Evolutionary conservation across 352 stramenopile genomes (phyloP).

Genomic region (Pythium insidiosum): DNA sequence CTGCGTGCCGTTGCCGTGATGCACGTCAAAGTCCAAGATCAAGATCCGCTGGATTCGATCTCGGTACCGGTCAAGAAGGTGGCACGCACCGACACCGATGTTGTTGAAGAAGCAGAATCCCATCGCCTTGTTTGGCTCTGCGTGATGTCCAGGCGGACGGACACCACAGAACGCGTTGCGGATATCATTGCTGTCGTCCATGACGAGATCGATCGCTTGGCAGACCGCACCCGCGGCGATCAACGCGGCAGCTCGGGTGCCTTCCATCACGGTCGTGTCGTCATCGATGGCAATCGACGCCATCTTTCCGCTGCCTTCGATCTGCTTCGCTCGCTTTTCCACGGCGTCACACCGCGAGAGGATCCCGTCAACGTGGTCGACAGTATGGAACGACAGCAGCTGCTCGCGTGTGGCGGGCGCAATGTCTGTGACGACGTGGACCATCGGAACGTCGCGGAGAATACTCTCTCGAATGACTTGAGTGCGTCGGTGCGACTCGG

Average conservation of each 20-base stretch:
- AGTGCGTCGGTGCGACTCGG: constrained; percentile 19
- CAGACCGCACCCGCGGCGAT: constrained; percentile 23
- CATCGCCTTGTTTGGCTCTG: constrained; percentile 53
- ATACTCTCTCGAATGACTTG: constrained; percentile 23
- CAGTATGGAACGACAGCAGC: constrained; percentile 25
- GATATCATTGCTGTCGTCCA: constrained; percentile 11
- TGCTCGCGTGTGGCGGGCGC: constrained; percentile 15
- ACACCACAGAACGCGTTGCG: constrained; percentile 49
- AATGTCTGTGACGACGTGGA: constrained; percentile 16
- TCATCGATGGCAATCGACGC: constrained; percentile 22
- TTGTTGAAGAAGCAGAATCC: constrained; percentile 88
- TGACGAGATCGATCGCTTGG: constrained; percentile 34
- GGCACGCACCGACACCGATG: constrained; percentile 62
- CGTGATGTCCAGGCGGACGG: constrained; percentile 82
- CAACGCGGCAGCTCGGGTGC: constrained; percentile 22
- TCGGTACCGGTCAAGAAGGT: constrained; percentile 28
- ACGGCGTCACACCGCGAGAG: constrained; percentile 13
- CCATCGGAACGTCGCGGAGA: constrained; percentile 14
- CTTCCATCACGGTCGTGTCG: constrained; percentile 25
- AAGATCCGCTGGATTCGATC: constrained; percentile 40
- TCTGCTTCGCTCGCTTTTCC: not conserved
- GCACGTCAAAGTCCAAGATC: constrained; percentile 87
- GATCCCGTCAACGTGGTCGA: constrained; percentile 20
- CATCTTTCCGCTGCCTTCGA: not conserved
- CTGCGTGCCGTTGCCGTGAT: constrained; percentile 87